Evolutionary conservation across 345 rosid species (phyloP).

Genomic region (Linum tenue): DNA sequence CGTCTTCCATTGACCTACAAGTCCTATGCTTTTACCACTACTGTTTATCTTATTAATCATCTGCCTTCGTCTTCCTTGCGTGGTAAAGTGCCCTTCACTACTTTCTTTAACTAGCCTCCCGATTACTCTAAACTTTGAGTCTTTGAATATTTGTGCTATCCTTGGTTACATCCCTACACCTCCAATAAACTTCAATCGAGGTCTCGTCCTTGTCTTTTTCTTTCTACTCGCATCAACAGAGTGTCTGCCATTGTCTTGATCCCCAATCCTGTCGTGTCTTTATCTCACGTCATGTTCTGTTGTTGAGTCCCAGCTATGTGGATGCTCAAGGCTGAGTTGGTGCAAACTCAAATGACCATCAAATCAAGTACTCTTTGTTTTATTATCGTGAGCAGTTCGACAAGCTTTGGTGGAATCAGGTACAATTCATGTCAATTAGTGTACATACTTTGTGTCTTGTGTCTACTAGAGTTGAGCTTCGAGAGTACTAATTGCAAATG

Average conservation of each 20-base stretch:
- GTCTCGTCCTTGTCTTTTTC: neutral
- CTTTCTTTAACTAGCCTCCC: neutral
- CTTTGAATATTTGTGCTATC: neutral
- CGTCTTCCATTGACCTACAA: neutral
- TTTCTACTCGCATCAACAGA: too few species aligned
- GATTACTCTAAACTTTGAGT: neutral
- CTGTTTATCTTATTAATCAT: neutral
- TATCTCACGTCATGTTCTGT: neutral
- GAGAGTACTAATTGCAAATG: too few species aligned
- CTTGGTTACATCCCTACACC: neutral
- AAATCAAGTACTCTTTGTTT: too few species aligned
- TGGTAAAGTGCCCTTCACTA: neutral
- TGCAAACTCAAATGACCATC: too few species aligned
- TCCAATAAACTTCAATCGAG: neutral
- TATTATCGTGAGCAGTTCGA: too few species aligned
- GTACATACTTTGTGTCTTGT: too few species aligned
- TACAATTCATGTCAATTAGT: too few species aligned
- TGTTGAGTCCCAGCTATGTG: too few species aligned
- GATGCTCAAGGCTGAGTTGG: too few species aligned
- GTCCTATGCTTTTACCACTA: neutral
- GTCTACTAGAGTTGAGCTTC: too few species aligned
- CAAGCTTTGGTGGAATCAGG: too few species aligned
- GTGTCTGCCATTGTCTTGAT: neutral
- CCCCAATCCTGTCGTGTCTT: neutral
- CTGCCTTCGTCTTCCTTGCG: neutral